phyloP scores from a whole-genome alignment of 495 filamentous ascomycete genomes.

The Hypoxylon lenormandii region DNA sequence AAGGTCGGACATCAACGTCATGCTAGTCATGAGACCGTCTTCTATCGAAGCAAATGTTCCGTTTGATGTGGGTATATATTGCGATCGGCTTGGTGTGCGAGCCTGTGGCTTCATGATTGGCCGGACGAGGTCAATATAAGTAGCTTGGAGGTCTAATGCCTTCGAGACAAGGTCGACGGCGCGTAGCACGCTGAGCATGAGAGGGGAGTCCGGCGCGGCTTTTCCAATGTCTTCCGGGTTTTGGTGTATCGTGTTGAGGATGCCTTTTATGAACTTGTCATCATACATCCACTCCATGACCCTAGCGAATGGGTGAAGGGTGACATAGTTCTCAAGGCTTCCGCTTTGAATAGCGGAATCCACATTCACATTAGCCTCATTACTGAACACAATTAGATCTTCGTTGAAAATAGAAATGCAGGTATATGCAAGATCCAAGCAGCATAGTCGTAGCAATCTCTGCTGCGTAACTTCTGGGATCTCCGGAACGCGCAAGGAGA shows the following conservation, averaged over 20 bases:
- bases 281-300: slow-evolving; percentile 99
- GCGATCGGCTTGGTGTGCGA: slow-evolving; percentile 48
- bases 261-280: slow-evolving; percentile 80
- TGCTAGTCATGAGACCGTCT: slow-evolving; percentile 84
- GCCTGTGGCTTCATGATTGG: slow-evolving; percentile 71
- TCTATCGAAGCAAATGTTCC: slow-evolving; percentile 85
- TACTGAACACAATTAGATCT: slow-evolving; percentile 83
- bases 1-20: slow-evolving; percentile 78
- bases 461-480: slow-evolving; percentile 70
- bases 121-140: slow-evolving; percentile 86
- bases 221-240: slow-evolving; percentile 74
- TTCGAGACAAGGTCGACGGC: slow-evolving; percentile 83
- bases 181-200: slow-evolving; percentile 77
- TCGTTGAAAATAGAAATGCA: slow-evolving; percentile 91
- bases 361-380: slow-evolving; percentile 75
- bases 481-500: slow-evolving; percentile 71
- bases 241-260: slow-evolving; percentile 81
- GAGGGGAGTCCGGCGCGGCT: slow-evolving; percentile 75
- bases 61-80: slow-evolving; percentile 68
- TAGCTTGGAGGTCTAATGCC: slow-evolving; percentile 86
- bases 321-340: slow-evolving; percentile 78
- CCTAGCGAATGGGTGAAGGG: slow-evolving; percentile 88
- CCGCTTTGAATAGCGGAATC: slow-evolving; percentile 78
- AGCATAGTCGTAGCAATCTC: slow-evolving; percentile 77
- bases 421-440: slow-evolving; percentile 78